phyloP scores from a whole-genome alignment of 768 basidiomycete species.

The Leccinum sublutescens region DNA sequence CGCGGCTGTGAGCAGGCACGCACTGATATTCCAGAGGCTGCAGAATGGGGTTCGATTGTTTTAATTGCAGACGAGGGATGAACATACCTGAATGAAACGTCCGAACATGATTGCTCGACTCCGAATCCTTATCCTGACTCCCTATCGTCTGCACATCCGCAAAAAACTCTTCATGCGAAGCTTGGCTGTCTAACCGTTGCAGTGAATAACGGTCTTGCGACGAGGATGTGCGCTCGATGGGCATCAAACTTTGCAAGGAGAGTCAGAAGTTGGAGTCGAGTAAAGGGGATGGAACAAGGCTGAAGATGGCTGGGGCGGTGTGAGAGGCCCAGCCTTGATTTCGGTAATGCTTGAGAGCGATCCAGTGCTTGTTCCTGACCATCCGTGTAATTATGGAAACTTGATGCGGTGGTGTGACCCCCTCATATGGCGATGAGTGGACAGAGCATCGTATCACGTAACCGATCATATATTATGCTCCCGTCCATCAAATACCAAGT shows the following conservation, averaged over 20 bases:
- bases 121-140: slow-evolving; percentile 27
- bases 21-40: slow-evolving; percentile 23
- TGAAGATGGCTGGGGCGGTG: neutral
- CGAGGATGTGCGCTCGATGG: slow-evolving; percentile 11
- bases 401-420: neutral
- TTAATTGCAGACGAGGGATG: neutral
- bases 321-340: neutral
- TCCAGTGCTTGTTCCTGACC: neutral
- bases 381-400: neutral
- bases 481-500: no score
- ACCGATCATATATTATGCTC: no score
- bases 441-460: no score
- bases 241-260: slow-evolving; percentile 17
- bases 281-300: neutral
- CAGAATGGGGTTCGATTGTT: neutral
- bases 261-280: neutral
- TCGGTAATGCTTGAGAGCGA: neutral
- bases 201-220: slow-evolving; percentile 16
- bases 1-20: neutral
- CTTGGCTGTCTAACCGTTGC: slow-evolving; percentile 5
- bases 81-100: slow-evolving; percentile 19
- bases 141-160: slow-evolving; percentile 13
- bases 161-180: slow-evolving; percentile 4
- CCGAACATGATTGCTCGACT: slow-evolving; percentile 9
- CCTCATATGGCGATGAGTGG: no score